Evolutionary conservation across 352 stramenopile species (phyloP), one percentile per base, ranked within the genome.

Genomic region (Nothophytophthora sp.): DNA sequence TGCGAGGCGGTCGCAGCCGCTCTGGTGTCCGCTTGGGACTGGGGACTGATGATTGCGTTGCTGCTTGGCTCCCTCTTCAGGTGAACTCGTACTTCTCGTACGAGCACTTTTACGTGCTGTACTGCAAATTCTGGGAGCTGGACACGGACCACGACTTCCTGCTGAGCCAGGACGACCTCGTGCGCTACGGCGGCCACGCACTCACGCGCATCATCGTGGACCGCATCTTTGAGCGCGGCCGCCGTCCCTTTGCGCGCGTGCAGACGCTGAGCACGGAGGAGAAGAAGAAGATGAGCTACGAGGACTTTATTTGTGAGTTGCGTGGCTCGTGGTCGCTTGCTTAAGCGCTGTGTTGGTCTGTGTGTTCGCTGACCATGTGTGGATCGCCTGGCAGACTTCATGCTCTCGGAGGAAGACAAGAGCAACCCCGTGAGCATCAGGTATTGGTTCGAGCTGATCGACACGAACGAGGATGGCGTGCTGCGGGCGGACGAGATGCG

Each of bases 31-130:
- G 2, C 11, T 5, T 10, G 13, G n/a, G n/a, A n/a, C n/a, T n/a
- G n/a, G n/a, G n/a, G n/a, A n/a, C n/a, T n/a, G n/a, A 28, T 10
- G 16, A 32, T 50, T 39, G 5, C 33, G n/a, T n/a, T n/a, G n/a
- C 30, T 3, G 13, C 20, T 36, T 38, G 22, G 27, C 20, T 24
- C 12, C 18, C 35, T 11, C 15, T 47, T 16, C 40, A 95, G 84
- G 86, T 97, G 39, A 96, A 93, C 63, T 88, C 89, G 39, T 98
- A 96, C 75, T 99, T 99, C 72, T 98, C 84, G 19, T 99, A 99
- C 71, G 97, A 99, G 77, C 97, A 99, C 70, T 99, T 99, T 60
- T 99, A 99, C 72, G 96, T 99, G 42, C 67, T 99, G 28, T 99
- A 99, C 72, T 99, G 97, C 76, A 96, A 98, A 60, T 99, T 99